Percentiles rank a stretch among this genome's conserved stretches.
These are phyloP conservation scores for Rugonectria rugulosa DNA, from an alignment of 2,329 filamentous ascomycete species.

Conservation along the genomic window DNA sequence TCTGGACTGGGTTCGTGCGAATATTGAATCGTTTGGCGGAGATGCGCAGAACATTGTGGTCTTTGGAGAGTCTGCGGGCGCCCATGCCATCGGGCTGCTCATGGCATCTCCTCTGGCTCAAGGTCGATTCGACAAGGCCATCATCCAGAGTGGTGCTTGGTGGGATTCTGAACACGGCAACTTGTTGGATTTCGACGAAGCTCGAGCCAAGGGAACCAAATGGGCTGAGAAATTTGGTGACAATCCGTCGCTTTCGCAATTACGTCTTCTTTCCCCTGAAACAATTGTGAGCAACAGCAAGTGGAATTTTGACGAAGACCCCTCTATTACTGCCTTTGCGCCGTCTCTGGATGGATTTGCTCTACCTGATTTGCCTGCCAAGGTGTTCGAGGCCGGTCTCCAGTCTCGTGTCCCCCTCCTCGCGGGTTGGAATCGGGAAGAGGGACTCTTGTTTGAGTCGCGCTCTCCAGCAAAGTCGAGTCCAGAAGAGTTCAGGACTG, in stretches of 20 bases:
- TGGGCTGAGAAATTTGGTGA: background rate
- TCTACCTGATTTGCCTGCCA: background rate
- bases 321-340: background rate
- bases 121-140: background rate
- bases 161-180: background rate
- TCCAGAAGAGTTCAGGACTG: background rate
- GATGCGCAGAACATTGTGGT: background rate
- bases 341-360: background rate
- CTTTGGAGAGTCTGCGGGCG: background rate
- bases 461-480: background rate
- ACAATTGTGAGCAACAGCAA: background rate
- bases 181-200: background rate
- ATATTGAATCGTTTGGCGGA: conserved; percentile 20
- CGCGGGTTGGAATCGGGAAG: background rate
- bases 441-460: background rate
- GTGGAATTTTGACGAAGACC: background rate
- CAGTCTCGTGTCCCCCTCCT: background rate
- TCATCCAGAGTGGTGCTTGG: background rate
- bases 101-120: background rate
- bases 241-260: background rate
- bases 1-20: conserved; percentile 37
- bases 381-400: background rate
- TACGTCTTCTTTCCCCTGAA: background rate
- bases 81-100: background rate
- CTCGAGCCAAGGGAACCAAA: background rate